Conservation (phyloP, 2,329 filamentous ascomycete genomes). For the Ophiocordyceps australis region DNA sequence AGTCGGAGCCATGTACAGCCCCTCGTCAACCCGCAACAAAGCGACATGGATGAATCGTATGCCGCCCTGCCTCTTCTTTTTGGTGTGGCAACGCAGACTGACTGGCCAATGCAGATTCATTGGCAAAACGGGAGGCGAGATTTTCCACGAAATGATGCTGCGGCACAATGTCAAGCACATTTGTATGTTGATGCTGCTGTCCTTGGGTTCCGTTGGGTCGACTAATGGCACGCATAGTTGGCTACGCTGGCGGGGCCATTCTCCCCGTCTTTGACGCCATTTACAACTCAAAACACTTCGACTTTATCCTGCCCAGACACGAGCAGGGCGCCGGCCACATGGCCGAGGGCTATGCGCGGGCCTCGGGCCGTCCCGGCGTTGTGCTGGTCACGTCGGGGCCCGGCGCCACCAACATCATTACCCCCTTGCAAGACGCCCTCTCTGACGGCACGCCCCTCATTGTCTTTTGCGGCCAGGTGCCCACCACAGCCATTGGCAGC, state of each 20-base stretch:
- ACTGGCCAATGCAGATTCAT: slow-evolving; percentile 52
- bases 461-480: slow-evolving; percentile 88
- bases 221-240: slow-evolving; percentile 32
- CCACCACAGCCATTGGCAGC: slow-evolving; percentile 76
- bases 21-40: slow-evolving; percentile 38
- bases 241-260: slow-evolving; percentile 90
- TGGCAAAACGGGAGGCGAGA: slow-evolving; percentile 86
- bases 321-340: slow-evolving; percentile 98
- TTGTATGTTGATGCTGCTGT: slow-evolving; percentile 42
- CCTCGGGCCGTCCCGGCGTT: slow-evolving; percentile 83
- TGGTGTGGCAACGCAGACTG: too few relatives aligned
- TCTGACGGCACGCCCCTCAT: slow-evolving; percentile 93
- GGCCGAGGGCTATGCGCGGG: slow-evolving; percentile 92
- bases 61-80: slow-evolving; percentile 9
- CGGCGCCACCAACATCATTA: slow-evolving; percentile 90
- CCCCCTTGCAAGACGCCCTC: slow-evolving; percentile 88
- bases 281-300: slow-evolving; percentile 92
- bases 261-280: slow-evolving; percentile 97
- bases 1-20: slow-evolving; percentile 47
- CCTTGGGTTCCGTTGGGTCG: slow-evolving; percentile 3
- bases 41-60: slow-evolving; percentile 67
- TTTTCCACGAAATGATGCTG: slow-evolving; percentile 99
- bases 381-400: slow-evolving; percentile 94
- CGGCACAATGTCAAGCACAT: slow-evolving; percentile 83
- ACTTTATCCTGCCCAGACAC: slow-evolving; percentile 88